Conservation (phyloP, 495 filamentous ascomycete species). For the Geopyxis carbonaria region DNA sequence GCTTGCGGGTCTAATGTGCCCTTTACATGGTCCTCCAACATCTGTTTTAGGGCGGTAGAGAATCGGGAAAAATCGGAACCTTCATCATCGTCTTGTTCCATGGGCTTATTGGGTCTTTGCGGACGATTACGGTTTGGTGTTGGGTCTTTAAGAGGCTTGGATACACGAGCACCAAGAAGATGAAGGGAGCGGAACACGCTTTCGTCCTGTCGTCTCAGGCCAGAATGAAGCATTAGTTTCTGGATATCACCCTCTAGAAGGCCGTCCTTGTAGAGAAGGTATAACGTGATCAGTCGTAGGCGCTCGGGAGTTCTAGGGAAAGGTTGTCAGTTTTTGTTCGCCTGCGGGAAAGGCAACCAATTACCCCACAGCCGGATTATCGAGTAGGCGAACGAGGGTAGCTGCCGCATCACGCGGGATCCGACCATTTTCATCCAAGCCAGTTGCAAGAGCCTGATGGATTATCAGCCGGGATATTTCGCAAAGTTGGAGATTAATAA, state of each 20-base stretch:
- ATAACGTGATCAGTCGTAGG: conserved; percentile 67
- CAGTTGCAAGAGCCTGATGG: conserved; percentile 60
- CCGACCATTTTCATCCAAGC: conserved; percentile 78
- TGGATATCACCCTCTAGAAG: conserved; percentile 68
- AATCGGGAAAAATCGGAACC: conserved; percentile 49
- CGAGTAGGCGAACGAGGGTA: conserved; percentile 67
- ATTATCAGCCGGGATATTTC: conserved; percentile 6
- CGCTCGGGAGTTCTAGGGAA: conserved; percentile 43
- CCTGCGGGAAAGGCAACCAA: background rate
- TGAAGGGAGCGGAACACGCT: conserved; percentile 62
- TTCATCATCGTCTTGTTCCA: conserved; percentile 36
- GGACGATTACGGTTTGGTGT: conserved; percentile 49
- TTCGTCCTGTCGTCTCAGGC: conserved; percentile 54
- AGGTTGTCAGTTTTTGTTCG: conserved; percentile 32
- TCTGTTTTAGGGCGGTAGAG: conserved; percentile 53
- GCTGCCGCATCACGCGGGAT: conserved; percentile 80
- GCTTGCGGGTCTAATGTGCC: conserved; percentile 46
- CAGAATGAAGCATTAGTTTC: conserved; percentile 69
- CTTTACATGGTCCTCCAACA: conserved; percentile 59
- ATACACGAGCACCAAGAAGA: conserved; percentile 58
- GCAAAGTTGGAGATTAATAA: background rate
- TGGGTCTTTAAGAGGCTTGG: conserved; percentile 55
- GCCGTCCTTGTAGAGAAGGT: conserved; percentile 76
- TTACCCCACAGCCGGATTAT: conserved; percentile 38
- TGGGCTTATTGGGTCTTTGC: conserved; percentile 29